Conservation (phyloP, 331 rosid species). For the Malus hybrid region DNA sequence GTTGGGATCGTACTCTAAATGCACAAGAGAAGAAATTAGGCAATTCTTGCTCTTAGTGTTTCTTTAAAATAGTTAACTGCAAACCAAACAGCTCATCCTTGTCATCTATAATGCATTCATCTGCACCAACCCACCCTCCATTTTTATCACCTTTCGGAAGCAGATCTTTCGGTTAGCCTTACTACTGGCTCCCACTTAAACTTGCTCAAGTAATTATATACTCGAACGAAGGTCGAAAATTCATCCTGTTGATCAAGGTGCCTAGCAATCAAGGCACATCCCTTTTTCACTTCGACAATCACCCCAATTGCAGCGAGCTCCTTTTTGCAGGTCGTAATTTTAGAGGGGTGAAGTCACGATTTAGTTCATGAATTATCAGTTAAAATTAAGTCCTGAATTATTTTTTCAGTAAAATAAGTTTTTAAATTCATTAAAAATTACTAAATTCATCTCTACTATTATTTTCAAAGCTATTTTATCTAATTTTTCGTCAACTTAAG, state of each 20-base stretch:
- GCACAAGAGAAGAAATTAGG: constrained; percentile 39
- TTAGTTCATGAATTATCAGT: too few relatives aligned
- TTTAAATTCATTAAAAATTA: not conserved
- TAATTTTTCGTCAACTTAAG: too few relatives aligned
- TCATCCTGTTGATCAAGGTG: constrained; percentile 28
- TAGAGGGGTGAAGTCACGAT: too few relatives aligned
- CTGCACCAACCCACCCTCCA: constrained; percentile 40
- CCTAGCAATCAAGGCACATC: constrained; percentile 28
- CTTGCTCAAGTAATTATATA: constrained; percentile 31
- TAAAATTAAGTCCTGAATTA: constrained; percentile 5
- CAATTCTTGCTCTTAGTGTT: constrained; percentile 17
- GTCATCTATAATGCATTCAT: constrained; percentile 45
- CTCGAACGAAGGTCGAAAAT: constrained; percentile 18
- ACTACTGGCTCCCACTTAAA: constrained; percentile 31
- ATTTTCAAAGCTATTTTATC: too few relatives aligned
- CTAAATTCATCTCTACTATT: too few relatives aligned
- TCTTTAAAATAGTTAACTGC: constrained; percentile 32
- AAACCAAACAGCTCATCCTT: constrained; percentile 43
- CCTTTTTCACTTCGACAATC: constrained; percentile 16
- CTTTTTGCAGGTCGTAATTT: too few relatives aligned
- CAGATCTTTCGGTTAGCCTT: constrained; percentile 36
- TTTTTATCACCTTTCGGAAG: constrained; percentile 27
- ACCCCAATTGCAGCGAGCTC: constrained; percentile 48
- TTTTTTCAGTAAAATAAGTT: too few relatives aligned
- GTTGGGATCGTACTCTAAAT: constrained; percentile 32